Conservation (phyloP, 192 early-diverging fungal species). For the Lunasporangiospora selenospora region DNA sequence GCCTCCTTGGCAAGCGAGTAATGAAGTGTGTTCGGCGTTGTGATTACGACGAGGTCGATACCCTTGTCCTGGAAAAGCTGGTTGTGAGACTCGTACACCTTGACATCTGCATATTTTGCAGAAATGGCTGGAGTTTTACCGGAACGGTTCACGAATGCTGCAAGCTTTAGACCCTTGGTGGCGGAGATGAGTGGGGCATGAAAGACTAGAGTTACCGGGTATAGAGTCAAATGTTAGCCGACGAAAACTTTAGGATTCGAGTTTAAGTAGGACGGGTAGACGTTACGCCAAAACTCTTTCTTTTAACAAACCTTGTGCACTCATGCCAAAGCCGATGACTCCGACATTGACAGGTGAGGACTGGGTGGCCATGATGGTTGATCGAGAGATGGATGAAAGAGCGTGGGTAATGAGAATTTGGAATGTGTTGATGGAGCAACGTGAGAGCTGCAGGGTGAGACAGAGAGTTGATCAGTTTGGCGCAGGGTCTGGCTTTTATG, state of each 20-base stretch:
- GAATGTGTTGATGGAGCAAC: too few relatives aligned
- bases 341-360: slow-evolving; percentile 62
- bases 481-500: too few relatives aligned
- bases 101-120: slow-evolving; percentile 56
- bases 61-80: slow-evolving; percentile 59
- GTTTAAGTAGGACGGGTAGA: too few relatives aligned
- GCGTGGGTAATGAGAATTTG: too few relatives aligned
- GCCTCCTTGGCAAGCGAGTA: slow-evolving; percentile 61
- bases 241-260: background rate
- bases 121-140: slow-evolving; percentile 45
- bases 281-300: too few relatives aligned
- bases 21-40: slow-evolving; percentile 74
- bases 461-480: too few relatives aligned
- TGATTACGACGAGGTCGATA: slow-evolving; percentile 77
- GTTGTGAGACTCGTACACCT: slow-evolving; percentile 54
- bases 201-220: slow-evolving; percentile 56
- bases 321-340: slow-evolving; percentile 73
- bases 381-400: background rate
- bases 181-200: slow-evolving; percentile 69
- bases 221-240: slow-evolving; percentile 26
- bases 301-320: slow-evolving; percentile 45
- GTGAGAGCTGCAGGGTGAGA: too few relatives aligned
- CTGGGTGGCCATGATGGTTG: background rate
- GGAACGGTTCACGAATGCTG: slow-evolving; percentile 64
- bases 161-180: slow-evolving; percentile 55